These are phyloP conservation scores for Astrothelium subdiscretum DNA, from an alignment of 495 filamentous ascomycete species.

Conservation along the genomic window DNA sequence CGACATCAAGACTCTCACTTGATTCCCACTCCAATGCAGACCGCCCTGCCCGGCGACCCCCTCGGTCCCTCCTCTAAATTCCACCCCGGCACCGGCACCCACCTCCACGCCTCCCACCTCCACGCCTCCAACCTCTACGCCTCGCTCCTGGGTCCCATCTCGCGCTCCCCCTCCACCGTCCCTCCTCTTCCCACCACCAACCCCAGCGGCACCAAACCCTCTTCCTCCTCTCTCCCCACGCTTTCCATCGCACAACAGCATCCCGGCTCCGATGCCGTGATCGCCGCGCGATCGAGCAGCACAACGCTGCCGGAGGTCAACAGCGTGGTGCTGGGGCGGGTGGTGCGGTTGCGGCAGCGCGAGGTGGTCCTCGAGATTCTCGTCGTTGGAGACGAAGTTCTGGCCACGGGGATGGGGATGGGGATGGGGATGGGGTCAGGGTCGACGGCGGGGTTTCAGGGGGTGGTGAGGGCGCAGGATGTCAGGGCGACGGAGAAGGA, in stretches of 20 bases:
- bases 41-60: slow-evolving; percentile 26
- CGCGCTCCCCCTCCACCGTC: slow-evolving; percentile 37
- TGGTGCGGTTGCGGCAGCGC: slow-evolving; percentile 69
- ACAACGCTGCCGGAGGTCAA: slow-evolving; percentile 73
- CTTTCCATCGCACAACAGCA: slow-evolving; percentile 9
- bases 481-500: slow-evolving; percentile 94
- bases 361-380: slow-evolving; percentile 77
- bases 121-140: slow-evolving; percentile 76
- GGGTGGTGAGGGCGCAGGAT: slow-evolving; percentile 50
- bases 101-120: slow-evolving; percentile 58
- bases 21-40: too few species aligned
- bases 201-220: slow-evolving; percentile 34
- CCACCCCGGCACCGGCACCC: slow-evolving; percentile 65
- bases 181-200: slow-evolving; percentile 22
- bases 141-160: slow-evolving; percentile 51
- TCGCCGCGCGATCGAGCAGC: slow-evolving; percentile 36
- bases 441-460: neutral
- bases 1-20: too few species aligned
- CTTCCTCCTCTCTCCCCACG: slow-evolving; percentile 16
- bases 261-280: slow-evolving; percentile 26
- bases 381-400: slow-evolving; percentile 50
- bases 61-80: slow-evolving; percentile 57
- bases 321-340: slow-evolving; percentile 67
- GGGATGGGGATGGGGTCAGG: too few species aligned
- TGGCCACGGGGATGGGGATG: slow-evolving; percentile 5